Evolutionary conservation across 2,329 filamentous ascomycete species (phyloP).

Genomic region (Sporothrix dimorphospora): DNA sequence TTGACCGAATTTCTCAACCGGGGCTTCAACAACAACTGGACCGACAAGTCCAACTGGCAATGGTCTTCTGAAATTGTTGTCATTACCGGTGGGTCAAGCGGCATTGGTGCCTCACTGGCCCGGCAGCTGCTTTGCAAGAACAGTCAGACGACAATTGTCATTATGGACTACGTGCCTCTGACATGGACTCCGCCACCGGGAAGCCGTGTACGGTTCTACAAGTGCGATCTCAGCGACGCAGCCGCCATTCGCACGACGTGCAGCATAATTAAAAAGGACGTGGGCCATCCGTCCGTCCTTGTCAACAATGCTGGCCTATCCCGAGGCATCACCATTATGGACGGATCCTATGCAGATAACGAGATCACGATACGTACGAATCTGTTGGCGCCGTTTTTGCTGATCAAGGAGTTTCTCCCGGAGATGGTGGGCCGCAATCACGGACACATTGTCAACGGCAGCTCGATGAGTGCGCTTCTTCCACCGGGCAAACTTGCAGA

Average conservation of each 20-base stretch:
- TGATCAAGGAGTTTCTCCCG: constrained; percentile 67
- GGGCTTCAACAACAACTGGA: constrained; percentile 3
- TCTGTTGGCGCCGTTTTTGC: constrained; percentile 66
- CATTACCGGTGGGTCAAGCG: neutral
- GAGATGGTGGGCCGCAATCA: constrained; percentile 65
- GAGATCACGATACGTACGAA: constrained; percentile 46
- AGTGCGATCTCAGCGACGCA: neutral
- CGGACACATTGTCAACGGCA: constrained; percentile 71
- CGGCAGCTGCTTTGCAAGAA: neutral
- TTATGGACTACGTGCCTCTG: neutral
- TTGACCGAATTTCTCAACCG: neutral
- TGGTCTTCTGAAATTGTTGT: neutral
- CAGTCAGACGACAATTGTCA: neutral
- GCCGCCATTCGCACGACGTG: neutral
- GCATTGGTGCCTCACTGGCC: neutral
- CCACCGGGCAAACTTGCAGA: neutral
- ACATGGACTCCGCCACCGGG: neutral
- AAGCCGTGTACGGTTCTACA: neutral
- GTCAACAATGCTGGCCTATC: constrained; percentile 12
- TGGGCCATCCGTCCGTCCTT: neutral
- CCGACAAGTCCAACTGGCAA: neutral
- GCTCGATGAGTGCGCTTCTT: neutral
- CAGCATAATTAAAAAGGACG: neutral
- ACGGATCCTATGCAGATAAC: constrained; percentile 3
- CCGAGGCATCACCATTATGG: neutral